These are phyloP conservation scores for Cladosporium sp. DNA, from an alignment of 2,329 filamentous ascomycete species.

Conservation along the genomic window DNA sequence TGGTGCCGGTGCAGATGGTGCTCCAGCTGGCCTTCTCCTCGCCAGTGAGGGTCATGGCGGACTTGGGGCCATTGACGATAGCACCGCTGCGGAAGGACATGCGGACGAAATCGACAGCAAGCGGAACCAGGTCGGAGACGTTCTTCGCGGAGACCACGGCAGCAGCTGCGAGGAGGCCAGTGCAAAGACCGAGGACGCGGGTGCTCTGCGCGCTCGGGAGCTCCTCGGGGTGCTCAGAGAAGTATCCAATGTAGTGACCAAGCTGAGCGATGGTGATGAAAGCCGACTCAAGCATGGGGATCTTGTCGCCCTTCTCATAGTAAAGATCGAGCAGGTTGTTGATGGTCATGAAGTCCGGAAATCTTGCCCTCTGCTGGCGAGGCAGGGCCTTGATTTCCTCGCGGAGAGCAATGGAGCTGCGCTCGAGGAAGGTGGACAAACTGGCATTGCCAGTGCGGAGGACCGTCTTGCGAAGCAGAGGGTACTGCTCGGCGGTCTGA, in stretches of 20 bases:
- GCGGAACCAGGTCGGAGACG: constrained; percentile 54
- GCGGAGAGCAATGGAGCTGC: constrained; percentile 51
- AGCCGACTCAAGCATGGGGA: constrained; percentile 58
- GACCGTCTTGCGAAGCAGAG: constrained; percentile 48
- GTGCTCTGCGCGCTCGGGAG: constrained; percentile 44
- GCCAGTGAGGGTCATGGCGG: constrained; percentile 46
- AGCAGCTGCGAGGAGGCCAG: constrained; percentile 62
- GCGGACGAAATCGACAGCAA: constrained; percentile 58
- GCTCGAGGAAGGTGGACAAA: constrained; percentile 56
- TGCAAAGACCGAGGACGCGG: constrained; percentile 59
- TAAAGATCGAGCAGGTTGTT: constrained; percentile 61
- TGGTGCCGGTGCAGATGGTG: constrained; percentile 54
- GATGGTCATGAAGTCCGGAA: constrained; percentile 58
- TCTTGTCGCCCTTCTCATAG: constrained; percentile 50
- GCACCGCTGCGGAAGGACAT: constrained; percentile 60
- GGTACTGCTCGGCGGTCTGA: constrained; percentile 62
- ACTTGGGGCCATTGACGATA: constrained; percentile 37
- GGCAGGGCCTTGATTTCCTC: constrained; percentile 55
- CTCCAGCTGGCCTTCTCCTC: constrained; percentile 60
- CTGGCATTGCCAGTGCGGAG: constrained; percentile 50
- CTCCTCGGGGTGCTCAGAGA: constrained; percentile 49
- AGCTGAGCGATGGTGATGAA: constrained; percentile 60
- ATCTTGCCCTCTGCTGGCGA: constrained; percentile 49
- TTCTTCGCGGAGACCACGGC: constrained; percentile 60
- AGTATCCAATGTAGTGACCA: constrained; percentile 62